Base-by-base conservation (phyloP, 2,329 filamentous ascomycete genomes). In the Colletotrichum melonis region DNA sequence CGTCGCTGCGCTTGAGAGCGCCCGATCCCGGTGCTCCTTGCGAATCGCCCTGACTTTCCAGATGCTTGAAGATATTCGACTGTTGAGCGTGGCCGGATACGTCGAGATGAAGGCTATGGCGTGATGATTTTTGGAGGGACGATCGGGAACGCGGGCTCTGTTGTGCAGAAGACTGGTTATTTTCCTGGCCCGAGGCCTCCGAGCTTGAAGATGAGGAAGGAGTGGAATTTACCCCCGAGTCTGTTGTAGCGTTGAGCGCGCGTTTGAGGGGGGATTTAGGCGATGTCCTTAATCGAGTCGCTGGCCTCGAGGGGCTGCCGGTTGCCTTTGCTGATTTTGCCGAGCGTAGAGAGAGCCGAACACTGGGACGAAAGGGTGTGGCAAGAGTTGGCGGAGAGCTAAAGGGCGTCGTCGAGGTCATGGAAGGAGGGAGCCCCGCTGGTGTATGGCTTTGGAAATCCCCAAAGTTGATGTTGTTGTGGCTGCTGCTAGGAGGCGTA, bases 1-100 rank as follows among this genome's bases (percentile, higher is more conserved):
- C 93, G 84, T 98, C 96, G 79, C 93, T 96, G 78, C 97, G 92
- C 88, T 98, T 98, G 77, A 98, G 85, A 5, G 96, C 95, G 80
- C 96, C 98, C 6, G 93, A 92, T n/a, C 74, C 74, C 22, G 72
- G 69, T 8, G 35, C 38, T 26, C 62, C 63, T 42, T 72, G 72
- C 74, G 91, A 91, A 24, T 89, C 86, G 22, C 89, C 86, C 60
- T 82, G 85, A 22, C 81, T 81, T 64, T 91, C 89, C 19, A 86
- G 79, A n/a, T 89, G 81, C 75, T 88, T 88, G 56, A 89, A 82
- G 38, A 88, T 82, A 22, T 52, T 73, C 16, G 85, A 82, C 73
- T 86, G 84, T 75, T 88, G 86, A 4, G 88, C 86, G 28, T 88
- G 85, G 38, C 87, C 88, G 3, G 88, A 86, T 56, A 88, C 83